A percentile compares a stretch with the other conserved stretches of the same genome.
phyloP scores from a whole-genome alignment of 495 filamentous ascomycete genomes.

The Aspergillus conjunctus region DNA sequence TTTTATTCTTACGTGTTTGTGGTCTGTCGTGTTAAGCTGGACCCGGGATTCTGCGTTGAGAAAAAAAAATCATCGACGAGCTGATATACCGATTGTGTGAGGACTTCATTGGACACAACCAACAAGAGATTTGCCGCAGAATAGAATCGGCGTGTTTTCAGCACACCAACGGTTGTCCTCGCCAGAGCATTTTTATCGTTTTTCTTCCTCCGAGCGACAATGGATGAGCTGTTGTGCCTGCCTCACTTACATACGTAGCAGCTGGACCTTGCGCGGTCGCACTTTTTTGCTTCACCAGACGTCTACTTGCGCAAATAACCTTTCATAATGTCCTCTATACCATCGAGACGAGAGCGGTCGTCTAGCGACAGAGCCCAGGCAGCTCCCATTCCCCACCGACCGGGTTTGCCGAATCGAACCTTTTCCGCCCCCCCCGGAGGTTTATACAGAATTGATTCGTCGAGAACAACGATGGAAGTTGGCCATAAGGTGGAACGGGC shows the following conservation, averaged over 20 bases:
- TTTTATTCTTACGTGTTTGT: conserved; percentile 3
- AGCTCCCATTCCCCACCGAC: conserved; percentile 33
- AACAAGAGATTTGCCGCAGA: conserved; percentile 9
- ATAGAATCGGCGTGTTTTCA: background rate
- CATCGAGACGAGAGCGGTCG: conserved; percentile 33
- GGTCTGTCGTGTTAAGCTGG: conserved; percentile 3
- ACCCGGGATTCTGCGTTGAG: background rate
- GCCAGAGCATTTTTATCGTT: conserved; percentile 3
- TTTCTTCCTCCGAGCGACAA: conserved; percentile 30
- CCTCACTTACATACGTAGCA: conserved; percentile 37
- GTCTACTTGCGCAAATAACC: conserved; percentile 13
- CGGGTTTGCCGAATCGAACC: conserved; percentile 38
- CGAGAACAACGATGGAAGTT: conserved; percentile 24
- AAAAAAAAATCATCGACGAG: conserved; percentile 3
- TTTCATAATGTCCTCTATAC: conserved; percentile 28
- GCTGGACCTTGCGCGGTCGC: conserved; percentile 29
- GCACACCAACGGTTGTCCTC: background rate
- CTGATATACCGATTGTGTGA: background rate
- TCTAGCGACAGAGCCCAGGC: conserved; percentile 38
- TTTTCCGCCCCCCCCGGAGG: conserved; percentile 38
- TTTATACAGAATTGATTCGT: conserved; percentile 33
- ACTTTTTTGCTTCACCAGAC: conserved; percentile 28
- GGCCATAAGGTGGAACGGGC: conserved; percentile 31
- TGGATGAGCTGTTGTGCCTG: conserved; percentile 41
- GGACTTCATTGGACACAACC: conserved; percentile 1